phyloP scores from a whole-genome alignment of 2,329 filamentous ascomycete genomes.

The Corynespora cassiicola region DNA sequence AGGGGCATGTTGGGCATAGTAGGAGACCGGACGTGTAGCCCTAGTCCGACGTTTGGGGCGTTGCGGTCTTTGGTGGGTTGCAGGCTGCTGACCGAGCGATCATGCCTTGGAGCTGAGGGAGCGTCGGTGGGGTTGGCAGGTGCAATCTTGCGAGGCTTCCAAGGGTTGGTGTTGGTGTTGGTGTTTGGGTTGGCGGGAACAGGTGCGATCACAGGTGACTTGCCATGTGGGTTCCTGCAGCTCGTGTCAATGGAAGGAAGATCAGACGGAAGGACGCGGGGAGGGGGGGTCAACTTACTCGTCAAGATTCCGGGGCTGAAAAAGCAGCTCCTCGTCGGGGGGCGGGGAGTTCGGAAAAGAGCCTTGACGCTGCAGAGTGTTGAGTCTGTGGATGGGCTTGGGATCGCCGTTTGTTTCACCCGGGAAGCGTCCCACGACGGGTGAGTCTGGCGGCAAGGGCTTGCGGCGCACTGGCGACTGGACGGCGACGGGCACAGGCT shows the following conservation, averaged over 20 bases:
- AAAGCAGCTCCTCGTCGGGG: constrained; percentile 38
- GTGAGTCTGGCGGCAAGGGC: constrained; percentile 60
- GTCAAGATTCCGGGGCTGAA: constrained; percentile 46
- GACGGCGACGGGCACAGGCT: constrained; percentile 41
- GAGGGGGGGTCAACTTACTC: constrained; percentile 33
- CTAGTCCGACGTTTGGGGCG: constrained; percentile 20
- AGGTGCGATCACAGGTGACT: constrained; percentile 33
- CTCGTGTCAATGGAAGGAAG: constrained; percentile 21
- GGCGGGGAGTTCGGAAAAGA: constrained; percentile 39
- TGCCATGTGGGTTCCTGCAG: constrained; percentile 44
- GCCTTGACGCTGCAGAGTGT: constrained; percentile 29
- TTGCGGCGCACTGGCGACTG: constrained; percentile 58
- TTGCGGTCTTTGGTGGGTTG: constrained; percentile 36
- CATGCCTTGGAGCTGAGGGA: constrained; percentile 38
- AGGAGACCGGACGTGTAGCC: constrained; percentile 39
- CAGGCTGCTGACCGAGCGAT: constrained; percentile 42
- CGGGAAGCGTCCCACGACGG: constrained; percentile 52
- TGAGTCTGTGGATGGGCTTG: constrained; percentile 25
- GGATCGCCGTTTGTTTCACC: constrained; percentile 51
- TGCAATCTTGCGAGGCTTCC: no score
- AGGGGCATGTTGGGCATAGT: constrained; percentile 48
- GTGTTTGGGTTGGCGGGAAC: constrained; percentile 30
- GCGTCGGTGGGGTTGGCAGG: constrained; percentile 1
- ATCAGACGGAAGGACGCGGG: constrained; percentile 7
- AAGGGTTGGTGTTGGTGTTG: constrained; percentile 16